These are phyloP conservation scores for Amaranthus palmeri DNA, from an alignment of 148 eudicot species.

Conservation along the genomic window DNA sequence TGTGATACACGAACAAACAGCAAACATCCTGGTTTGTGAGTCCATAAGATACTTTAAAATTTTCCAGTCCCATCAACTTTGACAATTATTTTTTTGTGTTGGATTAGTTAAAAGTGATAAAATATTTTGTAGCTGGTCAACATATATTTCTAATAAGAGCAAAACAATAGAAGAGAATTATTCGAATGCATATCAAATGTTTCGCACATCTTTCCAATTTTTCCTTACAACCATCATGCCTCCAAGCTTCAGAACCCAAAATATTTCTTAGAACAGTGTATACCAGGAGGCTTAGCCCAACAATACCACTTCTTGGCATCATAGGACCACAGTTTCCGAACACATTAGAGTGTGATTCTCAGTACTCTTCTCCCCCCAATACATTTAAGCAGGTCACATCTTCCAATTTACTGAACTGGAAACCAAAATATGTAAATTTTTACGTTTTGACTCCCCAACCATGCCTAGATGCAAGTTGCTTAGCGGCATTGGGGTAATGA, in stretches of 20 bases:
- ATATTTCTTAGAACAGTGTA: no score
- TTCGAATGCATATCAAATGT: background rate
- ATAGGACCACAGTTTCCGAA: no score
- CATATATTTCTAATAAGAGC: background rate
- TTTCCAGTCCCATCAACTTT: conserved; percentile 1
- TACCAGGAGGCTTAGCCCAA: no score
- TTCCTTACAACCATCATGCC: background rate
- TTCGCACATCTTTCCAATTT: background rate
- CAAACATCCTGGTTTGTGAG: background rate
- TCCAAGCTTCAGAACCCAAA: background rate
- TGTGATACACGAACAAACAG: conserved; percentile 2
- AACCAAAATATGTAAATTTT: no score
- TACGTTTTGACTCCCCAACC: no score
- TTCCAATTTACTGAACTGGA: no score
- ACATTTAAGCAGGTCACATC: no score
- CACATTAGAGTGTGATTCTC: no score
- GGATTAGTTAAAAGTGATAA: background rate
- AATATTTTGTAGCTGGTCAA: background rate
- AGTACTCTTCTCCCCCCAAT: no score
- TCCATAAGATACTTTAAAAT: background rate
- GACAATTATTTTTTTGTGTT: background rate
- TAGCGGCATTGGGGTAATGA: no score
- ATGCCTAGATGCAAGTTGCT: no score
- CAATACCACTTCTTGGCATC: no score
- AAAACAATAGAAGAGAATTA: background rate